Base-by-base conservation (phyloP, 2,329 filamentous ascomycete genomes). In the Penicillium sp. region DNA sequence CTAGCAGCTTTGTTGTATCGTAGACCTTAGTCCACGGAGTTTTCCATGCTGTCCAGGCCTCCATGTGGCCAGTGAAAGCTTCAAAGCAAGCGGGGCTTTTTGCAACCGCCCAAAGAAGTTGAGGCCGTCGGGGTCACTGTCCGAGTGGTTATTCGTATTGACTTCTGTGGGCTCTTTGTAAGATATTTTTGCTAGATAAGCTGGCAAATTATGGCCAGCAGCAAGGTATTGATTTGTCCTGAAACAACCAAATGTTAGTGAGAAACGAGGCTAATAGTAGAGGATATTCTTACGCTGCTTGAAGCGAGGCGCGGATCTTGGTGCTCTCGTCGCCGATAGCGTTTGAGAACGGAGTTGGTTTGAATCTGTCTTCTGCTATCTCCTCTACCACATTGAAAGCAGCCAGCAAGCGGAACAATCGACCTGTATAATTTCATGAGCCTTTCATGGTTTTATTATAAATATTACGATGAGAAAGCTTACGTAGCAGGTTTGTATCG, bases 11-110 rank as follows among this genome's bases (percentile, higher is more conserved):
- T 25, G 25, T 67, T 50, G 62, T 67, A 25, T 66, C 60, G 50
- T 70, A 67, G 19, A 75, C 58, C 55, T 69, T 58, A 45, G 66
- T 72, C 73, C 75, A 69, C 6, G 71, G 58, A n/a, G 69, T 61
- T 64, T 71, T 65, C 62, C 69, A 68, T 33, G 61, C 53, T 5
- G 69, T 70, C 44, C 69, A 67, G 0, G 70, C 70, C 14, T 67
- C 65, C 73, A 76, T 76, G 52, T 71, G 69, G 2, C 67, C 69
- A 8, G 66, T 70, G 50, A 75, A 75, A 16, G 65, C 65, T 35
- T 64, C 66, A 9, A 68, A 67, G 12, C 62, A 67, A 0, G 61
- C 56, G 1, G 68, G 61, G n/a, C 66, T 70, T 17, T 65, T 61
- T 67, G 64, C 11, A 72, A 57, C 3, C 71, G 67, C 3, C 58